A percentile compares a stretch with the other conserved stretches of the same genome.
These are phyloP conservation scores for Coprinopsis marcescibilis DNA, from an alignment of 768 basidiomycete genomes.

Conservation along the genomic window DNA sequence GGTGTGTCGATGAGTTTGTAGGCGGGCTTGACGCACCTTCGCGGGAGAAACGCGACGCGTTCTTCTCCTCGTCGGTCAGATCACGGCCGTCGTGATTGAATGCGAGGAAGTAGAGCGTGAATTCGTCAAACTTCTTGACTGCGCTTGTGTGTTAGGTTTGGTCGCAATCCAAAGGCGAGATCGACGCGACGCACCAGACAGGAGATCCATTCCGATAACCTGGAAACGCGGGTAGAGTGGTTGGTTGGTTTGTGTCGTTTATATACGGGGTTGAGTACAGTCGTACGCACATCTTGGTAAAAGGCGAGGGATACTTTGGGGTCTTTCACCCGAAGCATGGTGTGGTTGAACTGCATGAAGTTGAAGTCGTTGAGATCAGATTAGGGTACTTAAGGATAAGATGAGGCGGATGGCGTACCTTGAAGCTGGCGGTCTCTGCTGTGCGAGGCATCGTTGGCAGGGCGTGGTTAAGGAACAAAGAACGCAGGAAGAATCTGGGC, in stretches of 20 bases:
- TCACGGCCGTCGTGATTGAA: conserved; percentile 57
- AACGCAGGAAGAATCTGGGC: neutral
- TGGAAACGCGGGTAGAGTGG: conserved; percentile 19
- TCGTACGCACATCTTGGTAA: conserved; percentile 59
- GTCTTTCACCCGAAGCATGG: conserved; percentile 87
- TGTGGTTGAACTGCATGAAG: conserved; percentile 73
- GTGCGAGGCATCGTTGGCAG: conserved; percentile 52
- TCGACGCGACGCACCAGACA: conserved; percentile 36
- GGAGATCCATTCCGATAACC: conserved; percentile 73
- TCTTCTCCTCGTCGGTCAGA: conserved; percentile 48
- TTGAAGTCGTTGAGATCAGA: neutral
- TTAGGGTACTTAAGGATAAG: neutral
- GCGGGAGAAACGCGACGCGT: conserved; percentile 44
- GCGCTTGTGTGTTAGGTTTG: conserved; percentile 9
- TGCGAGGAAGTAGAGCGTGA: conserved; percentile 83
- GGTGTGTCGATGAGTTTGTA: neutral
- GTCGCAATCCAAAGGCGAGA: neutral
- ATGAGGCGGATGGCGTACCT: conserved; percentile 27
- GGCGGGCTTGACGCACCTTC: conserved; percentile 46
- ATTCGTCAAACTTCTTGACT: conserved; percentile 55
- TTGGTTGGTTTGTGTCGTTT: too few species aligned
- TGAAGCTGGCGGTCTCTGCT: conserved; percentile 60
- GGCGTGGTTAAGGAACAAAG: neutral
- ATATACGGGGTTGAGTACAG: neutral
- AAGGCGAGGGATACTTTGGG: conserved; percentile 76